These are phyloP conservation scores for Coprinellus micaceus DNA, from an alignment of 768 basidiomycete species.

Conservation along the genomic window DNA sequence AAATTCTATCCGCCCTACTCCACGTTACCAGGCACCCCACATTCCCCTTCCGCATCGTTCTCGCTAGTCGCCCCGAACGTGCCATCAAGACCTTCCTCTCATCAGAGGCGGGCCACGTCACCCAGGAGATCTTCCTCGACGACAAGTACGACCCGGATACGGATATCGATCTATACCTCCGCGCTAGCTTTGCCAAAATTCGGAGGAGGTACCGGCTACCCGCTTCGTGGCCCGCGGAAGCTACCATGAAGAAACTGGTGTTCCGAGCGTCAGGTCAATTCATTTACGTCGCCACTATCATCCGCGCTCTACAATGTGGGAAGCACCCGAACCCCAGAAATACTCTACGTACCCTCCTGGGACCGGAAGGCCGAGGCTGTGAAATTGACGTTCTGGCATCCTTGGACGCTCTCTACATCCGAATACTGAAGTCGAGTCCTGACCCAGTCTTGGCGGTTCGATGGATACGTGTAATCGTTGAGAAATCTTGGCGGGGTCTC, in stretches of 20 bases:
- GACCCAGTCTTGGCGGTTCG: neutral
- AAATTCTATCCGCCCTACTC: slow-evolving; percentile 5
- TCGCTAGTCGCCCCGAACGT: slow-evolving; percentile 8
- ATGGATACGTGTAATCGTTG: neutral
- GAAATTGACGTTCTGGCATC: neutral
- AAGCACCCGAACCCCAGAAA: neutral
- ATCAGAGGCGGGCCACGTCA: neutral
- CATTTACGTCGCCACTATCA: slow-evolving; percentile 1
- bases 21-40: neutral
- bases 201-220: slow-evolving; percentile 1
- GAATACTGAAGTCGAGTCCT: neutral
- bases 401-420: neutral
- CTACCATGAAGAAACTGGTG: neutral
- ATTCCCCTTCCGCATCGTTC: neutral
- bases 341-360: neutral
- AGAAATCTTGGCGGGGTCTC: neutral
- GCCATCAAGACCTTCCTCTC: neutral
- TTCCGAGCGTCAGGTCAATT: slow-evolving; percentile 9
- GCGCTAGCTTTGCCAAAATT: neutral
- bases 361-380: neutral
- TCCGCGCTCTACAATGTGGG: slow-evolving; percentile 4
- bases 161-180: neutral
- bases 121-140: neutral
- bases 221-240: neutral
- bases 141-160: neutral